Evolutionary conservation across 257 asterid genomes (phyloP).

Genomic region (Scutellaria minor): DNA sequence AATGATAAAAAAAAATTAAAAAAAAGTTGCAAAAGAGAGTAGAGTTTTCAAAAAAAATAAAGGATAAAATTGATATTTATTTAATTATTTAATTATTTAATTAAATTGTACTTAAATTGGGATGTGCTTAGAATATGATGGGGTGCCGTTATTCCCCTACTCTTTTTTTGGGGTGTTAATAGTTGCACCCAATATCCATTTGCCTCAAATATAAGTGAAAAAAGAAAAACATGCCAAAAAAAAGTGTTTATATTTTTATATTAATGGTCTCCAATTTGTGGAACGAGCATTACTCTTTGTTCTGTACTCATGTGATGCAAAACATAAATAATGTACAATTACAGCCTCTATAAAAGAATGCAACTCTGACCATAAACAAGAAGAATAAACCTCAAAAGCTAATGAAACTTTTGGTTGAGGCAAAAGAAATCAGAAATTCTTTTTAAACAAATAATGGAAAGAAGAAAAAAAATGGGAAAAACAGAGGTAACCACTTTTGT

Average conservation of each 20-base stretch:
- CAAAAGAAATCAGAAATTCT: conserved; percentile 35
- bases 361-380: conserved; percentile 40
- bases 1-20: too few species aligned
- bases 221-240: not conserved
- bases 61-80: too few species aligned
- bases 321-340: conserved; percentile 46
- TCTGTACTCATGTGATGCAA: not conserved
- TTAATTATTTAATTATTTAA: too few species aligned
- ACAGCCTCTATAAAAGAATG: conserved; percentile 50
- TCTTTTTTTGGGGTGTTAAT: too few species aligned
- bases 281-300: not conserved
- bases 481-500: conserved; percentile 28
- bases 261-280: not conserved
- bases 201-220: too few species aligned
- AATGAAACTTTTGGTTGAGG: conserved; percentile 28
- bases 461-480: not conserved
- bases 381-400: conserved; percentile 29
- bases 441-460: conserved; percentile 28
- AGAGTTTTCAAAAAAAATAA: too few species aligned
- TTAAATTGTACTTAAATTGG: too few species aligned
- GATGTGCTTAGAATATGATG: too few species aligned
- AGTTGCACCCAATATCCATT: too few species aligned
- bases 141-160: too few species aligned
- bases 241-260: not conserved
- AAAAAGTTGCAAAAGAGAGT: too few species aligned